Evolutionary conservation across 805 yeast species (phyloP).

Genomic region (Starmera quercuum): DNA sequence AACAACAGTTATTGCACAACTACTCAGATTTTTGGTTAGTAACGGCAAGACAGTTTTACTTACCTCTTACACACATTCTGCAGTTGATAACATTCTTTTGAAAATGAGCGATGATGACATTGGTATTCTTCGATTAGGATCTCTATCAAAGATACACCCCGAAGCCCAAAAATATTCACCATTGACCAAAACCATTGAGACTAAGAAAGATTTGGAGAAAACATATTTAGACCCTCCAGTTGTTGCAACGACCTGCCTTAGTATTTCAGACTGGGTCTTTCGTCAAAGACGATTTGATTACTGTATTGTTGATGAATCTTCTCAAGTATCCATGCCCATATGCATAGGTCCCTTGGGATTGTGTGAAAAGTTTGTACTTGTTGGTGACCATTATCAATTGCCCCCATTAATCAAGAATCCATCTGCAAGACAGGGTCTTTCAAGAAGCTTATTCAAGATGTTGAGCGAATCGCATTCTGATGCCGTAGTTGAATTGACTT

Average conservation of each 20-base stretch:
- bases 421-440: constrained; percentile 54
- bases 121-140: constrained; percentile 63
- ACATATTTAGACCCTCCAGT: constrained; percentile 53
- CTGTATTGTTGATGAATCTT: constrained; percentile 94
- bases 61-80: constrained; percentile 89
- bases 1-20: constrained; percentile 78
- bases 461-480: constrained; percentile 69
- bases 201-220: constrained; percentile 37
- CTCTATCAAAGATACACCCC: constrained; percentile 50
- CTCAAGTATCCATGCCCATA: constrained; percentile 88
- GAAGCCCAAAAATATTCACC: constrained; percentile 49
- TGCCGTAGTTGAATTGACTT: constrained; percentile 66
- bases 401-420: constrained; percentile 79
- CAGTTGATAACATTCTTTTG: constrained; percentile 85
- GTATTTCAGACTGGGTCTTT: constrained; percentile 59
- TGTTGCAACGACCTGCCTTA: constrained; percentile 86
- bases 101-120: constrained; percentile 48
- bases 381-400: constrained; percentile 94
- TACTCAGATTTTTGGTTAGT: constrained; percentile 54
- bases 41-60: constrained; percentile 63
- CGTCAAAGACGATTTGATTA: constrained; percentile 64
- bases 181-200: constrained; percentile 28
- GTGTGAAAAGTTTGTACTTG: constrained; percentile 75
- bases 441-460: constrained; percentile 66
- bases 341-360: constrained; percentile 81